Evolutionary conservation across 2,329 filamentous ascomycete genomes (phyloP).

Genomic region (Tolypocladium cylindrosporum): DNA sequence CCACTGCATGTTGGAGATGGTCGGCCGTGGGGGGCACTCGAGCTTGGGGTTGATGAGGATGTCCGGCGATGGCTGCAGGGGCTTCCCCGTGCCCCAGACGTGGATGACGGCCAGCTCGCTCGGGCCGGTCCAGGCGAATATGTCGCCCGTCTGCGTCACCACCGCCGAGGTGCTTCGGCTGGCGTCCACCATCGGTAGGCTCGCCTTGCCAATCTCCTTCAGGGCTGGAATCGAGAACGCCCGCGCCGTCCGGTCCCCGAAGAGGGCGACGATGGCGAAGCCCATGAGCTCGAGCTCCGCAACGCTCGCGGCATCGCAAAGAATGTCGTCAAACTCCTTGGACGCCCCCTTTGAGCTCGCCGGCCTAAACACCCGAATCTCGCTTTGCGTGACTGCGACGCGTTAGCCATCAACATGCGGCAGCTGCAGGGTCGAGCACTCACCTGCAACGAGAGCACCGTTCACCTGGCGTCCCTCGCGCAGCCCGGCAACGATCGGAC

Average conservation of each 20-base stretch:
- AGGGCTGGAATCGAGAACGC: slow-evolving; percentile 82
- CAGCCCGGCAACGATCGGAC: slow-evolving; percentile 63
- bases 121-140: slow-evolving; percentile 82
- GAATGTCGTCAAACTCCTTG: slow-evolving; percentile 72
- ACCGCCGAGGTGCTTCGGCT: slow-evolving; percentile 59
- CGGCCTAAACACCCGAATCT: slow-evolving; percentile 82
- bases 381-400: slow-evolving; percentile 51
- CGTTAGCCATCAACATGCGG: slow-evolving; percentile 12
- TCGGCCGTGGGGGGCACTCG: slow-evolving; percentile 68
- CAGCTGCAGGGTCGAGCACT: slow-evolving; percentile 15
- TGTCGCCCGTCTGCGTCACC: slow-evolving; percentile 68
- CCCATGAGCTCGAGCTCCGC: slow-evolving; percentile 66
- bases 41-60: slow-evolving; percentile 69
- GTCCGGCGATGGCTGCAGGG: slow-evolving; percentile 55
- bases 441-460: slow-evolving; percentile 69
- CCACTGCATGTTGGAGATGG: slow-evolving; percentile 94
- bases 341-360: slow-evolving; percentile 81
- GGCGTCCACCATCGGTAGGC: slow-evolving; percentile 62
- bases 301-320: slow-evolving; percentile 75
- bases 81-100: slow-evolving; percentile 68
- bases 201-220: slow-evolving; percentile 66
- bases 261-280: slow-evolving; percentile 71
- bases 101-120: slow-evolving; percentile 77
- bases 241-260: slow-evolving; percentile 69
- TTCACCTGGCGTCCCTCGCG: slow-evolving; percentile 66